These are phyloP conservation scores for Pleurotus eryngii DNA, from an alignment of 768 basidiomycete genomes.

Conservation along the genomic window DNA sequence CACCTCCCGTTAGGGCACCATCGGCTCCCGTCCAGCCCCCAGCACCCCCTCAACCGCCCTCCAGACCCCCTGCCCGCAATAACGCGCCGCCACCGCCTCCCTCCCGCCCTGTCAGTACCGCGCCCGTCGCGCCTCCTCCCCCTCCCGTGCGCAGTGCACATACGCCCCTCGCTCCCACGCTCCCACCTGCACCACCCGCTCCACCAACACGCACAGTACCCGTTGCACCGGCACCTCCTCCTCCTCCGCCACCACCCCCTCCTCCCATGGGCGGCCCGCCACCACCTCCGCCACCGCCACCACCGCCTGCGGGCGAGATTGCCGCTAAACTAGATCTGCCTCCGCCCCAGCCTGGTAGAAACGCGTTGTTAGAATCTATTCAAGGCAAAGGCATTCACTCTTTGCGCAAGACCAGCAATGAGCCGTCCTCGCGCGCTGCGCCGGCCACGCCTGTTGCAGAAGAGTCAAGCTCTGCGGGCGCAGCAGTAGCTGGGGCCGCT, in stretches of 20 bases:
- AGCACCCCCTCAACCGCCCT: constrained; percentile 17
- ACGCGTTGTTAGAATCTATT: constrained; percentile 73
- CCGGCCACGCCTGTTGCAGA: constrained; percentile 30
- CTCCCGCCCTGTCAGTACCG: constrained; percentile 30
- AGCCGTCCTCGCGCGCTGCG: constrained; percentile 31
- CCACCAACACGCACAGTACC: constrained; percentile 43
- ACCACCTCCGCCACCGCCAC: constrained; percentile 36
- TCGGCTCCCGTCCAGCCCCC: constrained; percentile 15
- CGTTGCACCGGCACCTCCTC: constrained; percentile 37
- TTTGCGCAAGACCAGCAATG: constrained; percentile 56
- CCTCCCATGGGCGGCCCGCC: constrained; percentile 25
- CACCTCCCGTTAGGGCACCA: constrained; percentile 29
- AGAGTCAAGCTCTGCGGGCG: constrained; percentile 29
- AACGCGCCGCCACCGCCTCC: constrained; percentile 28
- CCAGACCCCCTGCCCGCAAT: constrained; percentile 7
- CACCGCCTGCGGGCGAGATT: constrained; percentile 21
- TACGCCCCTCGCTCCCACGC: constrained; percentile 26
- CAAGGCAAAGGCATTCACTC: constrained; percentile 75
- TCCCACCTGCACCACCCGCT: constrained; percentile 29
- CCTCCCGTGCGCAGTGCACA: constrained; percentile 21
- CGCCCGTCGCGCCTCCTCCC: constrained; percentile 38
- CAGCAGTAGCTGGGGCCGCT: constrained; percentile 30
- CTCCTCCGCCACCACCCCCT: constrained; percentile 47
- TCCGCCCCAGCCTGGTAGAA: constrained; percentile 56
- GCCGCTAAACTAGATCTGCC: constrained; percentile 34